Evolutionary conservation across 2,329 filamentous ascomycete species (phyloP).

Genomic region (Colletotrichum sublineola): DNA sequence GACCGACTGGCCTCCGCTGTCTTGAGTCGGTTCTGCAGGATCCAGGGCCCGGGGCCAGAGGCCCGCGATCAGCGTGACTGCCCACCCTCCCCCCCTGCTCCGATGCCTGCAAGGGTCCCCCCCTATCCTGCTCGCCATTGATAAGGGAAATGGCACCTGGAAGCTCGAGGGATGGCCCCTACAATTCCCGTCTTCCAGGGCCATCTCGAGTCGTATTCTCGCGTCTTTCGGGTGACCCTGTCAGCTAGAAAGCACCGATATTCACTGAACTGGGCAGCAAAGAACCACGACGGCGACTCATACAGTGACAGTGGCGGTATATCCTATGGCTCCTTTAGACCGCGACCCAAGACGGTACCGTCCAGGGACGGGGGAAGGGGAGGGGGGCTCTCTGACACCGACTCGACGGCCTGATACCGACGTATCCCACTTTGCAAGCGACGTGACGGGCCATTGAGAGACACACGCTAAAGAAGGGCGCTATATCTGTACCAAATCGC

Average conservation of each 20-base stretch:
- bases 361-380: too few relatives aligned
- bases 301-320: conserved; percentile 8
- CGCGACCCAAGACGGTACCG: not conserved
- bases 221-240: conserved; percentile 3
- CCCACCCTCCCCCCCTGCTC: not conserved
- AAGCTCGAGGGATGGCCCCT: conserved; percentile 13
- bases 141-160: conserved; percentile 10
- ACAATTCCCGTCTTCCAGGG: not conserved
- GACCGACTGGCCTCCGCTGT: conserved; percentile 16
- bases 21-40: conserved; percentile 34
- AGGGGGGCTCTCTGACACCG: not conserved
- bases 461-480: not conserved
- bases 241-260: not conserved
- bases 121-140: conserved; percentile 8
- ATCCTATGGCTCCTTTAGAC: not conserved
- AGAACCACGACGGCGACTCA: not conserved
- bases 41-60: not conserved
- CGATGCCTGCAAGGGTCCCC: conserved; percentile 10
- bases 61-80: conserved; percentile 9
- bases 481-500: conserved; percentile 5
- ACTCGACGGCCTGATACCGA: not conserved
- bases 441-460: not conserved
- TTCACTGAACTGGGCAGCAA: not conserved
- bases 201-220: conserved; percentile 2
- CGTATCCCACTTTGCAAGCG: not conserved